phyloP scores from a whole-genome alignment of 208 protist genomes.

The Leishmania major region DNA sequence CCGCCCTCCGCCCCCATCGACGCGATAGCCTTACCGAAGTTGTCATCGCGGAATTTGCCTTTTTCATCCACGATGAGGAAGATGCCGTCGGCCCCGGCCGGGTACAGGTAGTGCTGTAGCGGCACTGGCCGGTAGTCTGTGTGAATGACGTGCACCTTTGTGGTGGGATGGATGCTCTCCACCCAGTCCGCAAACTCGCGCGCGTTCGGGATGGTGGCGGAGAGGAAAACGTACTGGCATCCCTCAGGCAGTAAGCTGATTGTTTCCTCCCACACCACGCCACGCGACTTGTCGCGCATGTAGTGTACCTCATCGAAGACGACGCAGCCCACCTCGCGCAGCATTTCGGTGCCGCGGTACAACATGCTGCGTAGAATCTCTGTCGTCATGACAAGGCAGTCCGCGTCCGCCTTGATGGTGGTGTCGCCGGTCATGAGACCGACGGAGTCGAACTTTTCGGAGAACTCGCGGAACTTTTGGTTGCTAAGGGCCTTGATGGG shows the following conservation, averaged over 20 bases:
- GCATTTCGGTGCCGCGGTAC: constrained; percentile 98
- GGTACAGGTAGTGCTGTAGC: constrained; percentile 99
- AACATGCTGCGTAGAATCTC: constrained; percentile 99
- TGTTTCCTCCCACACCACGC: constrained; percentile 99
- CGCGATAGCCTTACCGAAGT: constrained; percentile 96
- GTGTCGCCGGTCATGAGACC: constrained; percentile 99
- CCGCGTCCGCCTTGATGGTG: constrained; percentile 97
- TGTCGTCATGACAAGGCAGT: constrained; percentile 99
- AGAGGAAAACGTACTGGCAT: constrained; percentile 99
- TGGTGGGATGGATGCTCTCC: constrained; percentile 95
- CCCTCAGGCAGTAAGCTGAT: constrained; percentile 99
- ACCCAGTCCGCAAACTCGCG: constrained; percentile 99
- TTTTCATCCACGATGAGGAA: constrained; percentile 98
- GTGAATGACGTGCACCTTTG: constrained; percentile 99
- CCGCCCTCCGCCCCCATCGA: constrained; percentile 61
- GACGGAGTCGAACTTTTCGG: constrained; percentile 97
- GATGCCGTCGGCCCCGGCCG: constrained; percentile 96
- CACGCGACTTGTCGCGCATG: constrained; percentile 99
- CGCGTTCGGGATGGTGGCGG: constrained; percentile 99
- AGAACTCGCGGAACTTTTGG: constrained; percentile 99
- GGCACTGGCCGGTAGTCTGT: constrained; percentile 99
- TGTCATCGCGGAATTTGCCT: constrained; percentile 95
- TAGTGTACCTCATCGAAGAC: constrained; percentile 99
- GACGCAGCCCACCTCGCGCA: constrained; percentile 99
- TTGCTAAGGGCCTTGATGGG: constrained; percentile 99